phyloP scores from a whole-genome alignment of 345 rosid species.

The Bruguiera sexangula region DNA sequence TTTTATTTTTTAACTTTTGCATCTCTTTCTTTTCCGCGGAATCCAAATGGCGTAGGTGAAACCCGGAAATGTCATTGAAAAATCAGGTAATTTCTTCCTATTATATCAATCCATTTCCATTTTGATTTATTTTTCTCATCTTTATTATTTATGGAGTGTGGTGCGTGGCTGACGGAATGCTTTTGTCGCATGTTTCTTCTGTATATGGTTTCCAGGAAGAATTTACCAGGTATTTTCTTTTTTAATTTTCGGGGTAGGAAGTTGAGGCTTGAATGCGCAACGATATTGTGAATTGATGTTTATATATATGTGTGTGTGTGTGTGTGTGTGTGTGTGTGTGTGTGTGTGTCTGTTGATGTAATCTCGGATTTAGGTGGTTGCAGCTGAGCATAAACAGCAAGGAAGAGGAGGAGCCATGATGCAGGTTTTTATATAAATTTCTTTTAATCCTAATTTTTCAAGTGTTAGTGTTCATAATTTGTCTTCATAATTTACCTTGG shows the following conservation, averaged over 20 bases:
- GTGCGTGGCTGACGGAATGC: background rate
- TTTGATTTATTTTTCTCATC: background rate
- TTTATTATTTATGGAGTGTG: background rate
- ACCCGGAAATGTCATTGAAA: slow-evolving; percentile 83
- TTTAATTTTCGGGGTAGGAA: background rate
- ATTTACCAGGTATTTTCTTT: slow-evolving; percentile 54
- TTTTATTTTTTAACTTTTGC: background rate
- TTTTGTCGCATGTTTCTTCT: background rate
- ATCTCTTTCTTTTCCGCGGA: background rate
- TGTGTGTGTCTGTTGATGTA: background rate
- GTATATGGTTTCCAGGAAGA: slow-evolving; percentile 61
- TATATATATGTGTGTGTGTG: no score
- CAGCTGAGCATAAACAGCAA: slow-evolving; percentile 73
- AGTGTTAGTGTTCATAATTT: no score
- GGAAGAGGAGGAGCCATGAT: slow-evolving; percentile 96
- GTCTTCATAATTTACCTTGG: no score
- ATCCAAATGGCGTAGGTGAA: slow-evolving; percentile 46
- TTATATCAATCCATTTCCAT: background rate
- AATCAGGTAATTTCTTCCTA: slow-evolving; percentile 48
- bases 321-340: no score
- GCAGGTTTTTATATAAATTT: slow-evolving; percentile 41
- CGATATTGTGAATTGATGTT: background rate
- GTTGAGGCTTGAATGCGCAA: background rate
- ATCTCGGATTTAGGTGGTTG: slow-evolving; percentile 51
- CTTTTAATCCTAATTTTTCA: background rate